phyloP scores from a whole-genome alignment of 306 rosid genomes.

The Astragalus membranaceus region DNA sequence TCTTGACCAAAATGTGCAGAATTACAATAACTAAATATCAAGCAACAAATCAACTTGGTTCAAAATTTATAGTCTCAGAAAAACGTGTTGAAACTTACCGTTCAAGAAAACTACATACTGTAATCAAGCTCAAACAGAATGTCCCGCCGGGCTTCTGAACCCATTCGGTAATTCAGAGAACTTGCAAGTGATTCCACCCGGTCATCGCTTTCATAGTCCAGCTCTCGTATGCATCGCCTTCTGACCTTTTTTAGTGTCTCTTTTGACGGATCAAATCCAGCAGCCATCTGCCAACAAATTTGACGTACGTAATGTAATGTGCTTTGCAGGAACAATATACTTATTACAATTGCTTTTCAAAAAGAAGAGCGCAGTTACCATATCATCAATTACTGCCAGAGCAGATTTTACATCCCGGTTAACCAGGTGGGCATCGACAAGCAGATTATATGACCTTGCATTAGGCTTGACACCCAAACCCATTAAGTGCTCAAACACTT shows the following conservation, averaged over 20 bases:
- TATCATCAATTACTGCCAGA: constrained; percentile 45
- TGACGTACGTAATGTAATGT: constrained; percentile 18
- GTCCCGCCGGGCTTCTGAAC: constrained; percentile 51
- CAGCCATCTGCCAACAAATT: constrained; percentile 46
- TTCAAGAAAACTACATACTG: constrained; percentile 41
- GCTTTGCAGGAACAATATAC: constrained; percentile 3
- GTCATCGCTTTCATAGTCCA: constrained; percentile 64
- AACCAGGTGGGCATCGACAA: constrained; percentile 78
- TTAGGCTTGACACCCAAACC: constrained; percentile 81
- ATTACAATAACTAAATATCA: neutral
- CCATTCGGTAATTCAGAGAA: constrained; percentile 40
- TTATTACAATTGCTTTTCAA: neutral
- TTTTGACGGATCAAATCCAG: constrained; percentile 70
- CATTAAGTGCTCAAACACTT: constrained; percentile 73
- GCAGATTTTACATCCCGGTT: constrained; percentile 79
- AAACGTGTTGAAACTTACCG: constrained; percentile 32
- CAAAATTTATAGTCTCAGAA: neutral
- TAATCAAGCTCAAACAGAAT: constrained; percentile 58
- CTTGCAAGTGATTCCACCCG: constrained; percentile 44
- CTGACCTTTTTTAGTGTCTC: constrained; percentile 57
- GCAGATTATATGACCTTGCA: constrained; percentile 69
- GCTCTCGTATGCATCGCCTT: constrained; percentile 73
- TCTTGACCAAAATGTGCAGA: neutral
- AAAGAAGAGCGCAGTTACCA: constrained; percentile 44
- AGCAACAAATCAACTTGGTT: neutral